These are phyloP conservation scores for Senna tora DNA, from an alignment of 306 rosid species.

Conservation along the genomic window DNA sequence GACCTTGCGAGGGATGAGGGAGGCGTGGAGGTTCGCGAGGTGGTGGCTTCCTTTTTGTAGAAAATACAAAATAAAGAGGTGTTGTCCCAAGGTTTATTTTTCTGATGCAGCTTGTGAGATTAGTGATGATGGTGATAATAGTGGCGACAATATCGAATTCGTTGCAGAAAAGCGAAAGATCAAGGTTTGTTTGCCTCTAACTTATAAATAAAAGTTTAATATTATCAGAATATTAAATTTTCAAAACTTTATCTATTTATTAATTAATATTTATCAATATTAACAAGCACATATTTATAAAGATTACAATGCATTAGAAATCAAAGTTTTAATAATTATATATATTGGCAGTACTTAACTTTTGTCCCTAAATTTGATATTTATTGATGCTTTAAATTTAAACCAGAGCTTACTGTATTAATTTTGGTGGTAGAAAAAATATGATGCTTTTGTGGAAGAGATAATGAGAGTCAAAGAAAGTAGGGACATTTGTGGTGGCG, in stretches of 20 bases:
- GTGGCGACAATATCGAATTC: slow-evolving; percentile 37
- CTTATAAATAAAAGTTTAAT: no score
- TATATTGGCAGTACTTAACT: no score
- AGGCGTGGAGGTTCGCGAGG: slow-evolving; percentile 58
- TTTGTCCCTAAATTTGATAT: no score
- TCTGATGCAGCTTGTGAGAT: slow-evolving; percentile 39
- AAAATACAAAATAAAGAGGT: slow-evolving; percentile 44
- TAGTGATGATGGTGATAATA: slow-evolving; percentile 26
- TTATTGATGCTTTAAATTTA: no score
- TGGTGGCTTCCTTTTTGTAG: slow-evolving; percentile 75
- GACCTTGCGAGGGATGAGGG: slow-evolving; percentile 50
- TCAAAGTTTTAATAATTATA: no score
- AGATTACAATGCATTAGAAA: no score
- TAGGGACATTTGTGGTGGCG: no score
- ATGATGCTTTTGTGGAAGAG: slow-evolving; percentile 46
- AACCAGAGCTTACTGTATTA: no score
- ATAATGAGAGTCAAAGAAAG: slow-evolving; percentile 35
- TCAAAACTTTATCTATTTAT: no score
- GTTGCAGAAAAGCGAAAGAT: slow-evolving; percentile 42
- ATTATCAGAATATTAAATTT: no score
- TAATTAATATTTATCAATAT: no score
- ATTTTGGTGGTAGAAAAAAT: slow-evolving; percentile 46
- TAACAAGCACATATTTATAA: no score
- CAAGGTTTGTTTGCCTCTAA: slow-evolving; percentile 36
- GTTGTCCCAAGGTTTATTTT: slow-evolving; percentile 70